Evolutionary conservation across 1,284 basidiomycete genomes (phyloP).

Genomic region (Lentinula novae-zelandiae): DNA sequence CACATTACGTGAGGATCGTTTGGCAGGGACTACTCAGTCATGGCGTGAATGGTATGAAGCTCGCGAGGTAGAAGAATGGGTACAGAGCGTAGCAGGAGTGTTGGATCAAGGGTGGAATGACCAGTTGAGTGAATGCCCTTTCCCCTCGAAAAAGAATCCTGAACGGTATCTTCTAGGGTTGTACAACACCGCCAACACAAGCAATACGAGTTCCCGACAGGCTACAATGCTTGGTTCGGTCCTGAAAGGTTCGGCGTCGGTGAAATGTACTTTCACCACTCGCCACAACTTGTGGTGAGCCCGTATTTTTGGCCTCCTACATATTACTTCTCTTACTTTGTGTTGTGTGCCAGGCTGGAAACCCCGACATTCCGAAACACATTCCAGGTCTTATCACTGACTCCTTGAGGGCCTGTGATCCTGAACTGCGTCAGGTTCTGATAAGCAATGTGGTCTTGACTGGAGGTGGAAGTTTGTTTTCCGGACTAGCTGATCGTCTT

Average conservation of each 20-base stretch:
- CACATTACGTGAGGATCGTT: conserved; percentile 70
- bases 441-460: conserved; percentile 93
- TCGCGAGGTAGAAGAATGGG: conserved; percentile 90
- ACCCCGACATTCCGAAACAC: conserved; percentile 68
- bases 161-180: conserved; percentile 31
- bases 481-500: conserved; percentile 86
- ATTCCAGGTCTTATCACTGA: conserved; percentile 78
- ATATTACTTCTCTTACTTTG: background rate
- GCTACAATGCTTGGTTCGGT: conserved; percentile 86
- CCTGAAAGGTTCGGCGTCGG: conserved; percentile 81
- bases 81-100: conserved; percentile 85
- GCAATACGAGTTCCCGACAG: conserved; percentile 95
- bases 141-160: background rate
- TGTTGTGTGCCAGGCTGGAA: conserved; percentile 43
- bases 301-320: background rate
- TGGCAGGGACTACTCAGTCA: conserved; percentile 69
- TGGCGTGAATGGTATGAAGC: conserved; percentile 85
- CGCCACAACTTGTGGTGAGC: conserved; percentile 71
- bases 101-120: conserved; percentile 88
- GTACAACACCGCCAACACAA: conserved; percentile 50
- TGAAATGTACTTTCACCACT: conserved; percentile 88
- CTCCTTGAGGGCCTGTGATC: conserved; percentile 83
- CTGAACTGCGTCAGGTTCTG: conserved; percentile 87
- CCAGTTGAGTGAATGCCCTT: conserved; percentile 44
- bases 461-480: conserved; percentile 85